phyloP scores from a whole-genome alignment of 306 rosid genomes.

The Cucurbita maxima region DNA sequence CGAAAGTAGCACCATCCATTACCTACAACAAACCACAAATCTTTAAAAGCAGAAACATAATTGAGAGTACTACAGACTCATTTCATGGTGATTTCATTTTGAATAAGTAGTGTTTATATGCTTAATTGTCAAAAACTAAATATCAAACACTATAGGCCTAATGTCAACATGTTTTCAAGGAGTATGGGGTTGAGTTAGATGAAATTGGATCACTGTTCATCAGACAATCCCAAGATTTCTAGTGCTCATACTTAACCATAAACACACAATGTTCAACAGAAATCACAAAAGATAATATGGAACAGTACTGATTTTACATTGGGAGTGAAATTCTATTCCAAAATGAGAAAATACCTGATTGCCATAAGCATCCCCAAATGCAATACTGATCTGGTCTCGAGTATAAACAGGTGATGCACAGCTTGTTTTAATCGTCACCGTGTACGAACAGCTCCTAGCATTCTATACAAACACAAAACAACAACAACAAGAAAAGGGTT shows the following conservation, averaged over 20 bases:
- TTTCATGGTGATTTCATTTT: no score
- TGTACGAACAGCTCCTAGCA: conserved; percentile 37
- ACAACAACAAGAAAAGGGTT: neutral
- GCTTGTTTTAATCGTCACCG: conserved; percentile 55
- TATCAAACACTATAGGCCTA: neutral
- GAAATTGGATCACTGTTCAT: neutral
- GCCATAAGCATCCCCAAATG: conserved; percentile 82
- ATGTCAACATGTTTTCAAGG: neutral
- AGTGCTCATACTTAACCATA: neutral
- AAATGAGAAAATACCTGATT: conserved; percentile 41
- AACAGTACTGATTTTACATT: neutral
- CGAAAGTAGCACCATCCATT: neutral
- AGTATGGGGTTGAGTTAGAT: neutral
- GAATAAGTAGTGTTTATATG: neutral
- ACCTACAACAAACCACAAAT: neutral
- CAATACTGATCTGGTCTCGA: conserved; percentile 60
- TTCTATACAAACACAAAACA: conserved; percentile 19
- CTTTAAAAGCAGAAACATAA: neutral
- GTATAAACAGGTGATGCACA: conserved; percentile 58
- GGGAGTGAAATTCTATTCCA: neutral
- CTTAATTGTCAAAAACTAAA: neutral
- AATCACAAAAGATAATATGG: neutral
- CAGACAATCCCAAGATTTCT: neutral
- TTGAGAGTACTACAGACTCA: neutral
- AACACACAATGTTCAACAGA: neutral